Evolutionary conservation across 805 yeast species (phyloP).

Genomic region (Candida nemodendra): DNA sequence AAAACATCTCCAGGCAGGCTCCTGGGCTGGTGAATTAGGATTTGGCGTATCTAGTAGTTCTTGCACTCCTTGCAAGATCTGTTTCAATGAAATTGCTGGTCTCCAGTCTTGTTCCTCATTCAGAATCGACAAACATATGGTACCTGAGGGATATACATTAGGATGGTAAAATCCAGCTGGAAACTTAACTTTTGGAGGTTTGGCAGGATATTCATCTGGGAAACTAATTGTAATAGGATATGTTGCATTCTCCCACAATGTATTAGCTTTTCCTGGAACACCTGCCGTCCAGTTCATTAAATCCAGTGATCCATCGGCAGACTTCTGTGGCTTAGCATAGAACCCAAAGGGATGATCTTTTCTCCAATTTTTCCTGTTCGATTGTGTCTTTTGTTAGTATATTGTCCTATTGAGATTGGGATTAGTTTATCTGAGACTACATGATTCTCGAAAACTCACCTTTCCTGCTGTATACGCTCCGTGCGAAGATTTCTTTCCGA

Average conservation of each 20-base stretch:
- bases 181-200: conserved; percentile 92
- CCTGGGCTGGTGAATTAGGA: conserved; percentile 96
- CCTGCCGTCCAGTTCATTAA: conserved; percentile 91
- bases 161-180: conserved; percentile 95
- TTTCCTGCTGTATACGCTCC: conserved; percentile 86
- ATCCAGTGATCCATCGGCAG: conserved; percentile 80
- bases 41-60: conserved; percentile 88
- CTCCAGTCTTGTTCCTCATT: conserved; percentile 98
- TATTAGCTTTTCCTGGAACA: conserved; percentile 86
- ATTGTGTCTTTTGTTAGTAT: too few species aligned
- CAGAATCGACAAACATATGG: conserved; percentile 86
- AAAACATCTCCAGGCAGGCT: conserved; percentile 91
- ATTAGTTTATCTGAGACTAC: too few species aligned
- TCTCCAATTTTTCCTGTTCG: conserved; percentile 94
- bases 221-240: conserved; percentile 81
- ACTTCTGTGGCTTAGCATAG: conserved; percentile 83
- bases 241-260: conserved; percentile 88
- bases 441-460: conserved; percentile 43
- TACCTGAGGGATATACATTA: conserved; percentile 96
- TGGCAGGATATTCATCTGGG: conserved; percentile 92
- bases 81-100: conserved; percentile 91
- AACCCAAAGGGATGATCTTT: conserved; percentile 98
- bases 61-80: conserved; percentile 87
- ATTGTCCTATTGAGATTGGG: too few species aligned
- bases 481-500: conserved; percentile 49